Conservation (phyloP, 805 yeast genomes). For the Yarrowia deformans region DNA sequence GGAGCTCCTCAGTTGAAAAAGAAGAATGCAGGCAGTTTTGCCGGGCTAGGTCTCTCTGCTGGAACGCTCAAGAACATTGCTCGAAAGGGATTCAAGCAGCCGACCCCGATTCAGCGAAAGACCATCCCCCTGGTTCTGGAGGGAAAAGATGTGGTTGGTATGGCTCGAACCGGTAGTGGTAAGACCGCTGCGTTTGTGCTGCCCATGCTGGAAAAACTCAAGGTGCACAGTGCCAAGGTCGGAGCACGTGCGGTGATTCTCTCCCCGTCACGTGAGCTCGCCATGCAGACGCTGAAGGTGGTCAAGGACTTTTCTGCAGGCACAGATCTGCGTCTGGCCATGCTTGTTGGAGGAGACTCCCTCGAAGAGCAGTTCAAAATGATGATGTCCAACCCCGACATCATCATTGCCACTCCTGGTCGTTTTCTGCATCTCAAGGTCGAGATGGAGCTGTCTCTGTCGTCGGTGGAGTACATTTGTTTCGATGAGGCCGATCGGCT, state of each 20-base stretch:
- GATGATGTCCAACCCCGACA: slow-evolving; percentile 94
- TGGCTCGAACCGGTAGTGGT: slow-evolving; percentile 99
- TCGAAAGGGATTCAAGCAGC: slow-evolving; percentile 89
- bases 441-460: slow-evolving; percentile 89
- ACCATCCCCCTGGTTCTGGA: slow-evolving; percentile 90
- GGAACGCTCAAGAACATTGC: slow-evolving; percentile 70
- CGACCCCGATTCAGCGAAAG: slow-evolving; percentile 97
- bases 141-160: slow-evolving; percentile 93
- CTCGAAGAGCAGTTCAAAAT: slow-evolving; percentile 92
- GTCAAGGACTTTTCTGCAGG: slow-evolving; percentile 87
- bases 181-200: slow-evolving; percentile 96
- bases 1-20: slow-evolving; percentile 46
- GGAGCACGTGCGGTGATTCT: slow-evolving; percentile 89
- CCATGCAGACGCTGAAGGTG: slow-evolving; percentile 87
- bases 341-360: slow-evolving; percentile 98
- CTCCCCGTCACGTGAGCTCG: slow-evolving; percentile 96
- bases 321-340: slow-evolving; percentile 78
- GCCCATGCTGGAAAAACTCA: slow-evolving; percentile 87
- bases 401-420: slow-evolving; percentile 97
- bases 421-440: slow-evolving; percentile 93
- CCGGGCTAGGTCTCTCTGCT: slow-evolving; percentile 86
- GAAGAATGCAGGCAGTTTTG: slow-evolving; percentile 70
- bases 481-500: slow-evolving; percentile 97
- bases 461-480: slow-evolving; percentile 84
- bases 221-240: slow-evolving; percentile 81